Percentiles rank a stretch among this genome's conserved stretches.
phyloP scores from a whole-genome alignment of 257 asterid species.

The Gynochthodes officinalis region DNA sequence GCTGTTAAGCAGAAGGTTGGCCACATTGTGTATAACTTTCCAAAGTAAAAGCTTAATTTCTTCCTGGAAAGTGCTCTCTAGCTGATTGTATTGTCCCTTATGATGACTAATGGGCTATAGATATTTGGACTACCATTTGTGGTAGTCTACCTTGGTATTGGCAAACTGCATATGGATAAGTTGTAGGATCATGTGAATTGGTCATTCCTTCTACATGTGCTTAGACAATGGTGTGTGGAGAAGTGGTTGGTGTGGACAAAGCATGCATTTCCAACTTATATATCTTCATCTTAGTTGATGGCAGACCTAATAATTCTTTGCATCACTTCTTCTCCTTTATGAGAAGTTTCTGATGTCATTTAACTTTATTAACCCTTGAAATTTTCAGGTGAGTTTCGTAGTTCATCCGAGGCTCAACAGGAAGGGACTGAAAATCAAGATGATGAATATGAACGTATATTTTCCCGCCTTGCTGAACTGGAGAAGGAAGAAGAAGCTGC shows the following conservation, averaged over 20 bases:
- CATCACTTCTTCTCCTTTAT: not conserved
- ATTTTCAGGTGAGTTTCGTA: conserved; percentile 29
- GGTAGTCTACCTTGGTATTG: not conserved
- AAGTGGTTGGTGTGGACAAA: not conserved
- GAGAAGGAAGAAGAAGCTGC: conserved; percentile 91
- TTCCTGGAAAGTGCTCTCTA: not conserved
- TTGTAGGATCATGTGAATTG: not conserved
- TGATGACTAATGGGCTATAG: not conserved
- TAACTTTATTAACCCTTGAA: not conserved
- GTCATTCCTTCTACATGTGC: not conserved
- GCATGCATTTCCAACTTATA: not conserved
- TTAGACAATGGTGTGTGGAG: not conserved
- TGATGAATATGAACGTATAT: conserved; percentile 57
- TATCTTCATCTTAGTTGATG: not conserved
- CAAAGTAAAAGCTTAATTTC: too few species aligned
- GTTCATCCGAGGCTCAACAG: conserved; percentile 29
- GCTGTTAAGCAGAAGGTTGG: not conserved
- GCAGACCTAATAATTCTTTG: not conserved
- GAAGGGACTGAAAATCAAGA: conserved; percentile 41
- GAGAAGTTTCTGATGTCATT: not conserved
- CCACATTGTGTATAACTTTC: too few species aligned
- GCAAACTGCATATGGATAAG: not conserved
- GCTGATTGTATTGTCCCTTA: not conserved
- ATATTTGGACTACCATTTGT: too few species aligned
- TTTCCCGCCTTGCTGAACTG: conserved; percentile 57